Evolutionary conservation across 2,329 filamentous ascomycete genomes (phyloP).

Genomic region (Paraphoma chrysanthemicola): DNA sequence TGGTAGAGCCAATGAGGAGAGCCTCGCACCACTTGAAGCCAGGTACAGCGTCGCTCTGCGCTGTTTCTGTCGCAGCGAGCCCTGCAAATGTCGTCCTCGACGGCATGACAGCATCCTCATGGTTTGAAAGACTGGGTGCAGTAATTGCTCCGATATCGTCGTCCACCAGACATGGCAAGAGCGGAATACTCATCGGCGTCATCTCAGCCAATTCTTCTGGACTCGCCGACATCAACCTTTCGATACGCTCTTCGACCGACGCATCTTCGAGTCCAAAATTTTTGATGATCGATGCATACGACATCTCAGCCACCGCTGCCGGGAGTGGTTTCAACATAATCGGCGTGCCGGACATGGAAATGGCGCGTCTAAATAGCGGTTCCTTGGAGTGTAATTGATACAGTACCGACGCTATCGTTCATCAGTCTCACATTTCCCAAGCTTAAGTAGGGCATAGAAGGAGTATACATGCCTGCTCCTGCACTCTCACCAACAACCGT

Average conservation of each 20-base stretch:
- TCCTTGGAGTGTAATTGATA: constrained; percentile 25
- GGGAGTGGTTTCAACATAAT: constrained; percentile 50
- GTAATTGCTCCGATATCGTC: not conserved
- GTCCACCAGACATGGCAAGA: constrained; percentile 51
- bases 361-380: constrained; percentile 27
- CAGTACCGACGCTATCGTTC: constrained; percentile 17
- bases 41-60: constrained; percentile 8
- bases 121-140: constrained; percentile 43
- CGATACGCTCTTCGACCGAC: constrained; percentile 46
- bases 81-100: constrained; percentile 14
- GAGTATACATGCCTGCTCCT: constrained; percentile 48
- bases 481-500: constrained; percentile 54
- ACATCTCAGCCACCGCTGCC: constrained; percentile 45
- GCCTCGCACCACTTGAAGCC: constrained; percentile 53
- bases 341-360: constrained; percentile 36
- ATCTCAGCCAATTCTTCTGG: constrained; percentile 48
- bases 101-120: constrained; percentile 53
- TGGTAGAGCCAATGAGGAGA: constrained; percentile 54
- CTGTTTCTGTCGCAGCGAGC: not conserved
- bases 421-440: constrained; percentile 3
- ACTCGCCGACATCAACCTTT: constrained; percentile 46
- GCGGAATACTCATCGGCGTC: constrained; percentile 43
- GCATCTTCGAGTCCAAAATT: constrained; percentile 46
- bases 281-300: constrained; percentile 49
- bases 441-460: not conserved